Evolutionary conservation across 805 yeast species (phyloP).

Genomic region (Komagataella mondaviorum): DNA sequence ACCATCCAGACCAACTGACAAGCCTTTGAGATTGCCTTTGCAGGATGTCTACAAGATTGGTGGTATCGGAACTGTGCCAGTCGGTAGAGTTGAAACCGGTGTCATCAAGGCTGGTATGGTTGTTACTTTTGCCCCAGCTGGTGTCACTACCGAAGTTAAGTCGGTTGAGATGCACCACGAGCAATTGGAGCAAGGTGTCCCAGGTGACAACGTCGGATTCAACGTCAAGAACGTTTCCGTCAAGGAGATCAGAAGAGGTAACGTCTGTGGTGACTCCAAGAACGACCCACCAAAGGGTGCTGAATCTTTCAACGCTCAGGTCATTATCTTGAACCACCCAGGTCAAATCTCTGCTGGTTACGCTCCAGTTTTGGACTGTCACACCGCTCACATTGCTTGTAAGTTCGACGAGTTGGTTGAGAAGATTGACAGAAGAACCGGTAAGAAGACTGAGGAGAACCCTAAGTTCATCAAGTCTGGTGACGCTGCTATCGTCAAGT

Average conservation of each 20-base stretch:
- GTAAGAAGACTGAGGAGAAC: constrained; percentile 77
- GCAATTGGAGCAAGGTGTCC: constrained; percentile 63
- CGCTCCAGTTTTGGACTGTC: constrained; percentile 85
- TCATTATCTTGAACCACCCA: constrained; percentile 81
- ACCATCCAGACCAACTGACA: constrained; percentile 70
- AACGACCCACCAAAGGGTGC: constrained; percentile 77
- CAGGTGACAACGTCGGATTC: constrained; percentile 89
- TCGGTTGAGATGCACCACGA: constrained; percentile 85
- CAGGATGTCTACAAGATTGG: constrained; percentile 91
- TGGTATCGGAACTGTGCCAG: constrained; percentile 87
- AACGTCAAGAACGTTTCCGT: constrained; percentile 85
- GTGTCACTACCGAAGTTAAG: constrained; percentile 83
- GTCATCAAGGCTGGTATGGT: constrained; percentile 85
- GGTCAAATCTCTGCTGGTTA: constrained; percentile 87
- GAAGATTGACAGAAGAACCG: constrained; percentile 88
- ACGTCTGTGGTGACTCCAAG: constrained; percentile 85
- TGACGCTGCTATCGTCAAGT: constrained; percentile 88
- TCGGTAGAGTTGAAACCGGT: constrained; percentile 93
- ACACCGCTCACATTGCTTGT: constrained; percentile 91
- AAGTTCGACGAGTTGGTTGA: constrained; percentile 58
- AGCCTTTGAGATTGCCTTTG: constrained; percentile 82
- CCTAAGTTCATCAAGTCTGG: constrained; percentile 95
- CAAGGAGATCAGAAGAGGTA: constrained; percentile 85
- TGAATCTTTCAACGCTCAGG: constrained; percentile 76
- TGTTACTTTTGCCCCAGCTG: constrained; percentile 82